Base-by-base conservation (phyloP, 202 grass and related monocot species). In the Thinopyrum obtusiflorum region DNA sequence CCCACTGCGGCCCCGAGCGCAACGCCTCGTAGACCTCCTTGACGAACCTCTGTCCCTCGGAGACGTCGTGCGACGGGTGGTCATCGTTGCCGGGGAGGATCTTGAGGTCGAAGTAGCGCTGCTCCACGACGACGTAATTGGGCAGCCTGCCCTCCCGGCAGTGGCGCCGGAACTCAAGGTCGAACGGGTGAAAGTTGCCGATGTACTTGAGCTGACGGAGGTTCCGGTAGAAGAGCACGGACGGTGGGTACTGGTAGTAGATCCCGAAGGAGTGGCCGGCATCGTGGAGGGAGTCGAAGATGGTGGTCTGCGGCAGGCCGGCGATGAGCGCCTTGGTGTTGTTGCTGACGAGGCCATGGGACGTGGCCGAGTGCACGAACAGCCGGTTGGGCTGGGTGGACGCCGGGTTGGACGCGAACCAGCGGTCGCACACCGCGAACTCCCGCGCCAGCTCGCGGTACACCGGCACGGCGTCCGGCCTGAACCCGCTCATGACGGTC, bases 1-100 rank as follows among this genome's bases (percentile, higher is more conserved):
- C 91, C 96, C 96, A 98, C 88, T 95, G 96, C 24, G 96, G 83
- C 71, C 44, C 96, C n/a, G n/a, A n/a, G n/a, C n/a, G 85, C n/a
- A 98, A 80, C 49, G 96, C 49, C 68, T 98, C 93, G 77, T 98
- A 98, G 3, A 98, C 93, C 29, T 98, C 93, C 91, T 98, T 98
- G 18, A 98, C 91, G 5, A 98, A 79, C 26, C 85, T 68, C 89
- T 98, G 93, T 0, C 96, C 96, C 62, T 98, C 83, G 25, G 80
- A 93, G 17, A 98, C 93, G 89, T 98, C 96, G 80, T 98, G 96
- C 12, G 96, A 82, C 63, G 96, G 96, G 84, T 98, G 96, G 78
- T 98, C 96, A 35, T 98, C 96, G 57, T 98, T 15, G 4, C 86
- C 91, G 2, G 82, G n/a, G n/a, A n/a, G n/a, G n/a, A n/a, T n/a